phyloP scores from a whole-genome alignment of 1,284 basidiomycete species.

The Tremellales sp. region DNA sequence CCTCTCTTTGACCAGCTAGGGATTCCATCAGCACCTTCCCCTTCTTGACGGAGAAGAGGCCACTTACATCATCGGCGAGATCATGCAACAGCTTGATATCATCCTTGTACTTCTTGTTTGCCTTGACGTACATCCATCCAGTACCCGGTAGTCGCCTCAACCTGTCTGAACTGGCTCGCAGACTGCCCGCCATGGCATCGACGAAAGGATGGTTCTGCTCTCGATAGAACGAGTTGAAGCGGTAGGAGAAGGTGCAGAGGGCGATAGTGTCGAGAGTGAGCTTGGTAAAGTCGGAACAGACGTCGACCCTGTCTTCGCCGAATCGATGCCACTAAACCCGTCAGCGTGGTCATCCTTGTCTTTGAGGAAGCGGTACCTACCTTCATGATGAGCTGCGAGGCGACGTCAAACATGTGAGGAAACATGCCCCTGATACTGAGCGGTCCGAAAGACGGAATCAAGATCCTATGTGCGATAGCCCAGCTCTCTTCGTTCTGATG shows the following conservation, averaged over 20 bases:
- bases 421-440: slow-evolving; percentile 54
- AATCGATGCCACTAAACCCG: slow-evolving; percentile 1
- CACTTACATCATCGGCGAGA: not conserved
- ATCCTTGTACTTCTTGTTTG: not conserved
- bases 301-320: not conserved
- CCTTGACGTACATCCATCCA: not conserved
- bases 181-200: slow-evolving; percentile 8
- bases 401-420: slow-evolving; percentile 53
- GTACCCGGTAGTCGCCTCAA: not conserved
- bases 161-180: not conserved
- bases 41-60: no score
- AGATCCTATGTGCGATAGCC: slow-evolving; percentile 52
- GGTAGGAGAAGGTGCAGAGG: slow-evolving; percentile 49
- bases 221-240: slow-evolving; percentile 41
- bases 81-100: not conserved
- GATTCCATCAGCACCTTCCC: no score
- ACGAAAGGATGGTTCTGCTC: slow-evolving; percentile 51
- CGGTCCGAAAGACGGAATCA: slow-evolving; percentile 57
- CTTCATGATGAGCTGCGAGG: slow-evolving; percentile 50
- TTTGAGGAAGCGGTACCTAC: not conserved
- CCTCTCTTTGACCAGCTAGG: not conserved
- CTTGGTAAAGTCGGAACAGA: not conserved
- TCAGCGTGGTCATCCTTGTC: not conserved
- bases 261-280: slow-evolving; percentile 18
- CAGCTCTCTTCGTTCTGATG: slow-evolving; percentile 53